A percentile compares a stretch with the other conserved stretches of the same genome.
Evolutionary conservation across 768 basidiomycete genomes (phyloP).

Genomic region (Leccinum pellstonianum): DNA sequence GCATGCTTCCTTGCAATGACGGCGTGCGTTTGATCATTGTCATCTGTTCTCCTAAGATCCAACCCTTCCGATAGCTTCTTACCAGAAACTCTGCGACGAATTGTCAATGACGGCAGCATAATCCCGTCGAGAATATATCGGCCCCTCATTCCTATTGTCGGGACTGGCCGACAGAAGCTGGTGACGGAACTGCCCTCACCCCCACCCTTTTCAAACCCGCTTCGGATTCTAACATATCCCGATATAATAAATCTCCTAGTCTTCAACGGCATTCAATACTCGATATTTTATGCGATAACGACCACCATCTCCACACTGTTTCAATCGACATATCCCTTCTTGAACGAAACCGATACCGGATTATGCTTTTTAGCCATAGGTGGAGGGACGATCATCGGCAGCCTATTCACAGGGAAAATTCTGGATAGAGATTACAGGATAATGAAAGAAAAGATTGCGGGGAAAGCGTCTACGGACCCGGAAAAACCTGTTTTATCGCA

Average conservation of each 20-base stretch:
- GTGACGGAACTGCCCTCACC: constrained; percentile 5
- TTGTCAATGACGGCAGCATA: constrained; percentile 33
- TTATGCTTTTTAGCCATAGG: constrained; percentile 79
- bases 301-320: constrained; percentile 50
- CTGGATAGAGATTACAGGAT: constrained; percentile 65
- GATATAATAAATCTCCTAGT: constrained; percentile 40
- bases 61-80: constrained; percentile 20
- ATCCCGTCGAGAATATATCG: constrained; percentile 26
- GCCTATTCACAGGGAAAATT: constrained; percentile 55
- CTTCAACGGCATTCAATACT: constrained; percentile 55
- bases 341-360: constrained; percentile 55
- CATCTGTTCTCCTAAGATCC: not conserved
- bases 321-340: constrained; percentile 47
- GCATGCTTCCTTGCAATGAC: constrained; percentile 15
- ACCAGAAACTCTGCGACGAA: constrained; percentile 19
- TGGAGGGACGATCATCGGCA: constrained; percentile 64
- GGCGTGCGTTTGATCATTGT: constrained; percentile 6
- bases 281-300: constrained; percentile 50
- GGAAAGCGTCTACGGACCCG: constrained; percentile 16
- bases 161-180: constrained; percentile 20
- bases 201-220: constrained; percentile 37
- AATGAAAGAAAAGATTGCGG: constrained; percentile 27
- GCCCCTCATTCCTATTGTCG: constrained; percentile 28
- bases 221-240: constrained; percentile 37
- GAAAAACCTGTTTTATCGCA: constrained; percentile 20